Evolutionary conservation across 2,329 filamentous ascomycete species (phyloP).

Genomic region (Exutisphaerella laricina): DNA sequence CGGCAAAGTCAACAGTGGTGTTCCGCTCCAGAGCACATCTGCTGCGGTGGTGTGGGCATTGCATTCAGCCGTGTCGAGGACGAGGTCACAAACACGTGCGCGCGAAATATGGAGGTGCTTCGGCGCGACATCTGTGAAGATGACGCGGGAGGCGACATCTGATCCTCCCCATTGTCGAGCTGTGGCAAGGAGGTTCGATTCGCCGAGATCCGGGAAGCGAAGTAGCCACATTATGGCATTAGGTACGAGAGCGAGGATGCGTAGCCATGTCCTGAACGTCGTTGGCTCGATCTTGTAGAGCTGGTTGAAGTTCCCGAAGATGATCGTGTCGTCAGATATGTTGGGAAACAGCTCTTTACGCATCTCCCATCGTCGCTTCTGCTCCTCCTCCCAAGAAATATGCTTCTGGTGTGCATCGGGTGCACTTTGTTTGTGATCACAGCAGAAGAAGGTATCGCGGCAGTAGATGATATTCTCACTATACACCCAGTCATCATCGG

Average conservation of each 20-base stretch:
- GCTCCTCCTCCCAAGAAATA: conserved; percentile 78
- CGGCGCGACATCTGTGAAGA: conserved; percentile 94
- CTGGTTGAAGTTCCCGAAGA: conserved; percentile 97
- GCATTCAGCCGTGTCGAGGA: conserved; percentile 95
- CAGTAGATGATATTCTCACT: conserved; percentile 96
- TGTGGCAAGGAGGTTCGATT: conserved; percentile 74
- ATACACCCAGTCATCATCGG: conserved; percentile 77
- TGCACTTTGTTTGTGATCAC: conserved; percentile 89
- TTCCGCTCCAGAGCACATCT: conserved; percentile 93
- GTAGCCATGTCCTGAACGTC: conserved; percentile 91
- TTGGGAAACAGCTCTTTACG: conserved; percentile 84
- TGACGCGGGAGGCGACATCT: conserved; percentile 76
- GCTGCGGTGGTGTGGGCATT: conserved; percentile 97
- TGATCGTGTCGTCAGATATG: conserved; percentile 75
- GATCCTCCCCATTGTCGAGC: conserved; percentile 77
- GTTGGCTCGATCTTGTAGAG: conserved; percentile 99
- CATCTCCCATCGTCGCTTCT: conserved; percentile 80
- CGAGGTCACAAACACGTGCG: conserved; percentile 86
- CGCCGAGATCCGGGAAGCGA: conserved; percentile 91
- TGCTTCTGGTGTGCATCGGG: conserved; percentile 61
- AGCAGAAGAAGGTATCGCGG: conserved; percentile 94
- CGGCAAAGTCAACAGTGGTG: conserved; percentile 81
- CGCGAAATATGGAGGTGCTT: conserved; percentile 92
- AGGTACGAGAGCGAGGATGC: conserved; percentile 77
- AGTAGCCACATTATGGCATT: conserved; percentile 92